Conservation (phyloP, 129 eudicot species). For the Cynara cardunculus region DNA sequence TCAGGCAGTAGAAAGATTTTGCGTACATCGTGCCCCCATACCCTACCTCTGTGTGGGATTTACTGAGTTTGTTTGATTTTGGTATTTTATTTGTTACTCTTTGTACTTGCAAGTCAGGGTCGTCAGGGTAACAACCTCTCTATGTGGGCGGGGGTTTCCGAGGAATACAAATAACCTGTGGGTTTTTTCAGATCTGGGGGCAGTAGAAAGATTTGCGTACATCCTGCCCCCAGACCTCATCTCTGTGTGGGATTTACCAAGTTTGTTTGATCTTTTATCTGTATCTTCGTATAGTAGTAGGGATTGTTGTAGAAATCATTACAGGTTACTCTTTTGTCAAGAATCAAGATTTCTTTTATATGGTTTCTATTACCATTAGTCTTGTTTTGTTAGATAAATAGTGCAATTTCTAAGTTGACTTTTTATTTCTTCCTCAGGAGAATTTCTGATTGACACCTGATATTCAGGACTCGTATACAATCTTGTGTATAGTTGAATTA, state of each 20-base stretch:
- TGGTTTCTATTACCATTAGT: neutral
- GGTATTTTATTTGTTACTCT: too few species aligned
- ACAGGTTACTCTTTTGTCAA: neutral
- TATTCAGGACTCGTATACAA: neutral
- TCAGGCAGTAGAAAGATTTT: too few species aligned
- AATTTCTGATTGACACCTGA: constrained; percentile 10
- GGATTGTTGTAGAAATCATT: neutral
- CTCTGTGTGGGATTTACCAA: neutral
- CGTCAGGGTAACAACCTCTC: too few species aligned
- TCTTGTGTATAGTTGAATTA: constrained; percentile 4
- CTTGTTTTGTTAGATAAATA: neutral
- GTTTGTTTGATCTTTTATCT: neutral
- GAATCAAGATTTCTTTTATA: neutral
- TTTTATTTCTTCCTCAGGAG: constrained; percentile 15
- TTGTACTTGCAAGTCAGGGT: too few species aligned
- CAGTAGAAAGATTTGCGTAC: too few species aligned
- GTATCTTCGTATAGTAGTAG: neutral
- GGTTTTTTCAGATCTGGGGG: too few species aligned
- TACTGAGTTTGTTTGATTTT: too few species aligned
- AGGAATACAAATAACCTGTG: too few species aligned
- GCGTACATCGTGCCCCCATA: too few species aligned
- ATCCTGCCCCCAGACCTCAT: neutral
- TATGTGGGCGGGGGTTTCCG: too few species aligned
- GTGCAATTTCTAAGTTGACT: neutral
- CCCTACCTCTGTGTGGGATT: too few species aligned